Conservation (phyloP, 208 protist genomes). For the Tritrichomonas foetus region DNA sequence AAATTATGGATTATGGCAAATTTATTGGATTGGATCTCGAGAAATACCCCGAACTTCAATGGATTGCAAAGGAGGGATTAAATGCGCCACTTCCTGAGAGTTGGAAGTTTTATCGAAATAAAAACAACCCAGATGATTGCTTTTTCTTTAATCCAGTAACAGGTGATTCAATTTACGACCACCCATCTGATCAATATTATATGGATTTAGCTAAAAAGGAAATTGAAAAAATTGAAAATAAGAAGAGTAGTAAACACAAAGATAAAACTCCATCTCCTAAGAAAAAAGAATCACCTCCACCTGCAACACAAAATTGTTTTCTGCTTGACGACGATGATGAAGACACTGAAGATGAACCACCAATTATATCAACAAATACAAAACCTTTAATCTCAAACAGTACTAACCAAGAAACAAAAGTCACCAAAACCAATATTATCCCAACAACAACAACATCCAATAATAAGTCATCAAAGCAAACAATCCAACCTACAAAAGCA, state of each 20-base stretch:
- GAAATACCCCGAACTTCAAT: neutral
- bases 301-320: neutral
- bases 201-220: neutral
- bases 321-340: neutral
- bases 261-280: neutral
- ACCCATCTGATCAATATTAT: conserved; percentile 8
- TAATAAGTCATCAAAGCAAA: neutral
- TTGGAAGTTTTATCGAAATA: neutral
- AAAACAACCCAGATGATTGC: neutral
- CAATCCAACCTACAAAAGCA: neutral
- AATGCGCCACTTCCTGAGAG: neutral
- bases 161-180: neutral
- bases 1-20: neutral
- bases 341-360: neutral
- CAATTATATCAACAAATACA: neutral
- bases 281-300: neutral
- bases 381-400: neutral
- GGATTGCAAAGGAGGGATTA: neutral
- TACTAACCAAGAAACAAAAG: neutral
- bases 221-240: neutral
- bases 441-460: neutral
- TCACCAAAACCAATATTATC: too few relatives aligned
- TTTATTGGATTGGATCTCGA: neutral
- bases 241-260: neutral
- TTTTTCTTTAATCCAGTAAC: neutral